Evolutionary conservation across 2,329 filamentous ascomycete species (phyloP).

Genomic region (Venturia asperata): DNA sequence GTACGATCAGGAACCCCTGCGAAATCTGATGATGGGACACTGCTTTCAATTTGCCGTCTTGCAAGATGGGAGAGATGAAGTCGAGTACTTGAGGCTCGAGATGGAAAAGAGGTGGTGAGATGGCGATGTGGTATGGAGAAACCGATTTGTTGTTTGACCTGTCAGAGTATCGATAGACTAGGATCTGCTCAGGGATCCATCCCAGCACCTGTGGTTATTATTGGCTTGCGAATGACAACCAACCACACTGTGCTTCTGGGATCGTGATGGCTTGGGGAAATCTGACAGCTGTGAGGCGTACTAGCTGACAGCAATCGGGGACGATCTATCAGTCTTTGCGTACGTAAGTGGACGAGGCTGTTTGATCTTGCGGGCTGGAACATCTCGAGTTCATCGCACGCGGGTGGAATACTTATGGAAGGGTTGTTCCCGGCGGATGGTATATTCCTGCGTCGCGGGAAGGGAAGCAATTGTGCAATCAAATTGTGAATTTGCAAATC

Average conservation of each 20-base stretch:
- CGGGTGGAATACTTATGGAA: not conserved
- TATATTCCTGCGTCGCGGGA: constrained; percentile 1
- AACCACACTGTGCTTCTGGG: not conserved
- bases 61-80: not conserved
- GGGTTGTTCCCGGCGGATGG: not conserved
- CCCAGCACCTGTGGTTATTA: not conserved
- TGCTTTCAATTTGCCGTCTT: not conserved
- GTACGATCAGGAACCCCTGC: no score
- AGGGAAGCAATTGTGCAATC: not conserved
- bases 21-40: not conserved
- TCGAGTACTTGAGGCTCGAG: not conserved
- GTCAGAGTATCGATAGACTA: not conserved
- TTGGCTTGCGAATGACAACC: not conserved
- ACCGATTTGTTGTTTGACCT: not conserved
- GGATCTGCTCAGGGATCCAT: constrained; percentile 5
- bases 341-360: not conserved
- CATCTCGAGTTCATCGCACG: not conserved
- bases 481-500: not conserved
- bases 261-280: not conserved
- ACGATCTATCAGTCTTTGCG: not conserved
- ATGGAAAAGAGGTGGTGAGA: not conserved
- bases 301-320: not conserved
- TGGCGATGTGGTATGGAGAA: not conserved
- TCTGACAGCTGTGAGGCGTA: constrained; percentile 8
- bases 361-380: not conserved